These are phyloP conservation scores for Termitomyces sp. DNA, from an alignment of 1,284 basidiomycete genomes.

Conservation along the genomic window DNA sequence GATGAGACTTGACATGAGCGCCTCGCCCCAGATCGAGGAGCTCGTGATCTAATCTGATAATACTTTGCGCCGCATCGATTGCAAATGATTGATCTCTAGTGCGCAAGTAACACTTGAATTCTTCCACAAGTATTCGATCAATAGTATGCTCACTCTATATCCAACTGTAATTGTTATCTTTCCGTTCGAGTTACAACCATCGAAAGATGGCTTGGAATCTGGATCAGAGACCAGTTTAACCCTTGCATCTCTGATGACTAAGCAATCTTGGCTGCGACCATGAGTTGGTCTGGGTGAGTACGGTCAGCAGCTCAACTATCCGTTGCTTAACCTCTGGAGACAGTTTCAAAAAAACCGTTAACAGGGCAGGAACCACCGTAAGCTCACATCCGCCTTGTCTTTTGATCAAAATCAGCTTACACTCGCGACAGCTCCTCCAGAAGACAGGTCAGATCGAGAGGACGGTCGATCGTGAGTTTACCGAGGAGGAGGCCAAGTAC, in stretches of 20 bases:
- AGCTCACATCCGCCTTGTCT: slow-evolving; percentile 13
- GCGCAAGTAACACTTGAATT: too few species aligned
- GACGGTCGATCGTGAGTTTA: slow-evolving; percentile 91
- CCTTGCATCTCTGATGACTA: slow-evolving; percentile 8
- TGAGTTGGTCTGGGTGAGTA: slow-evolving; percentile 44
- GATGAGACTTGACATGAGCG: neutral
- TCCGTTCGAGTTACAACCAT: too few species aligned
- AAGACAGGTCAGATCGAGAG: slow-evolving; percentile 98
- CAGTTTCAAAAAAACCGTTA: slow-evolving; percentile 93
- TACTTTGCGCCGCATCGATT: neutral
- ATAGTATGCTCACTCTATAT: too few species aligned
- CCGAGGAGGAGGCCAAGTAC: slow-evolving; percentile 89
- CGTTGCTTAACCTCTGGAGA: slow-evolving; percentile 7
- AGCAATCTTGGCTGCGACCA: slow-evolving; percentile 18
- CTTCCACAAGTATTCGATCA: too few species aligned
- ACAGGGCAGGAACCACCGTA: slow-evolving; percentile 84
- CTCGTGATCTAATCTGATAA: slow-evolving; percentile 6
- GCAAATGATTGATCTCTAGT: too few species aligned
- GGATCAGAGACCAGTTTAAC: too few species aligned
- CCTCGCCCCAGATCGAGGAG: neutral
- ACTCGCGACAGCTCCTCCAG: slow-evolving; percentile 68
- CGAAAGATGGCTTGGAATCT: too few species aligned
- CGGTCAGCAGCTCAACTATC: neutral
- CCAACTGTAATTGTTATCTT: too few species aligned
- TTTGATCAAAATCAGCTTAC: slow-evolving; percentile 8